Evolutionary conservation across 108 stramenopile species (phyloP).

Genomic region (Nannochloropsis oceanica): DNA sequence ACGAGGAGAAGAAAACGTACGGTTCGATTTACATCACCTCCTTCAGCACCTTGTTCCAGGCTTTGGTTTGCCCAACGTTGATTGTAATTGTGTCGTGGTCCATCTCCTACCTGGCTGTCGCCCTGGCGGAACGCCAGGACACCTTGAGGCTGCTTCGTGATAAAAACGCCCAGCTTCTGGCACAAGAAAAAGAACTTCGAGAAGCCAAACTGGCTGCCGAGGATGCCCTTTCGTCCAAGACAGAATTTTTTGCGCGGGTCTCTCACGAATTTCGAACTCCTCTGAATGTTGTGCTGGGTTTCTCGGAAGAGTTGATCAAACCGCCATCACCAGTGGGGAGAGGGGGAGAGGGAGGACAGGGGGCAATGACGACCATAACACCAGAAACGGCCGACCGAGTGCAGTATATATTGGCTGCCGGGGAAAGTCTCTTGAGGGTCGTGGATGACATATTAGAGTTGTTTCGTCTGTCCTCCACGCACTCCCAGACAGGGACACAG

Average conservation of each 20-base stretch:
- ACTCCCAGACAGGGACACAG: background rate
- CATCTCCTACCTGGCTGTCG: background rate
- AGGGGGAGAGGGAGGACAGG: background rate
- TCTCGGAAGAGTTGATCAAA: background rate
- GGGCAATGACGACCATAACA: background rate
- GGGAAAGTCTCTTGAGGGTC: background rate
- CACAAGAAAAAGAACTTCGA: background rate
- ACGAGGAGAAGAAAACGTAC: background rate
- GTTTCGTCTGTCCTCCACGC: background rate
- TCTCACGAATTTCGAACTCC: background rate
- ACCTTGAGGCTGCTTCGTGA: background rate
- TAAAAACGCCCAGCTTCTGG: background rate
- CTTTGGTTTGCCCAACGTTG: background rate
- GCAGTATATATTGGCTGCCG: background rate
- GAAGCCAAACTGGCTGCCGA: background rate
- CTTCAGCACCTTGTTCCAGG: background rate
- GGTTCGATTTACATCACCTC: background rate
- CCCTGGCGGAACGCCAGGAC: background rate
- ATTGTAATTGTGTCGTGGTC: background rate
- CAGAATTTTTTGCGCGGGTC: background rate
- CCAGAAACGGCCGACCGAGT: background rate
- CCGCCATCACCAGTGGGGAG: background rate
- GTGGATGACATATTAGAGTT: background rate
- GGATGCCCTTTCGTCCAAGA: background rate
- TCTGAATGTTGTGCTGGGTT: background rate